Evolutionary conservation across 2,329 filamentous ascomycete species (phyloP).

Genomic region (Aspergillus spinulosporus): DNA sequence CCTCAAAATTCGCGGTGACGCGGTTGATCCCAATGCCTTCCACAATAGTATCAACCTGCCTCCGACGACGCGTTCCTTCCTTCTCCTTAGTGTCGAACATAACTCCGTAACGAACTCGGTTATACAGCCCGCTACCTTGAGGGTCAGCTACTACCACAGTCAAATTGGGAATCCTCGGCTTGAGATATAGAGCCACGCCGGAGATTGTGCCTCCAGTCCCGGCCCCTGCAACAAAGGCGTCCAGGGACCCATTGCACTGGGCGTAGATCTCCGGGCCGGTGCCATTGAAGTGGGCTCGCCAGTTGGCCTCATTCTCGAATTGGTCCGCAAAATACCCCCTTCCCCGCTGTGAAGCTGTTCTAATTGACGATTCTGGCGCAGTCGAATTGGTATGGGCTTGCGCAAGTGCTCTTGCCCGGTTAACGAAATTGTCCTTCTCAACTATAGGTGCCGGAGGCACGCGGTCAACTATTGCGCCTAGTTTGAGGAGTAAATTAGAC

Average conservation of each 20-base stretch:
- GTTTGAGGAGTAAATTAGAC: conserved; percentile 79
- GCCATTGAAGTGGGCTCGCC: conserved; percentile 73
- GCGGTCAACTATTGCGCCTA: conserved; percentile 89
- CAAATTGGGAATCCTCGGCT: conserved; percentile 65
- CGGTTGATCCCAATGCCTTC: conserved; percentile 96
- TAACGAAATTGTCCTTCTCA: conserved; percentile 92
- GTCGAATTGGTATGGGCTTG: conserved; percentile 63
- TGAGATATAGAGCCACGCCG: conserved; percentile 80
- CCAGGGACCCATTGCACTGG: conserved; percentile 72
- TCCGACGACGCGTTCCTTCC: conserved; percentile 83
- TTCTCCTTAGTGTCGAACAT: conserved; percentile 90
- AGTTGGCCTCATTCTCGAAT: conserved; percentile 90
- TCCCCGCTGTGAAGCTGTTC: conserved; percentile 54
- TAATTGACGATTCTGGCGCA: conserved; percentile 22
- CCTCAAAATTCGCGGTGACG: conserved; percentile 89
- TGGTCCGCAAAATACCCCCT: conserved; percentile 93
- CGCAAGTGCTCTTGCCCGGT: conserved; percentile 77
- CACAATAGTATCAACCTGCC: conserved; percentile 93
- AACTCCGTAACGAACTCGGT: conserved; percentile 87
- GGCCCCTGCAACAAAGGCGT: conserved; percentile 90
- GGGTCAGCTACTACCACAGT: conserved; percentile 86
- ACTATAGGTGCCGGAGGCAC: conserved; percentile 90
- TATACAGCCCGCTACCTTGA: conserved; percentile 89
- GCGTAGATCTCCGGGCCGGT: conserved; percentile 88
- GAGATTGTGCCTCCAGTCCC: conserved; percentile 93